These are phyloP conservation scores for Phaffomyces thermotolerans DNA, from an alignment of 805 yeast genomes.

Conservation along the genomic window DNA sequence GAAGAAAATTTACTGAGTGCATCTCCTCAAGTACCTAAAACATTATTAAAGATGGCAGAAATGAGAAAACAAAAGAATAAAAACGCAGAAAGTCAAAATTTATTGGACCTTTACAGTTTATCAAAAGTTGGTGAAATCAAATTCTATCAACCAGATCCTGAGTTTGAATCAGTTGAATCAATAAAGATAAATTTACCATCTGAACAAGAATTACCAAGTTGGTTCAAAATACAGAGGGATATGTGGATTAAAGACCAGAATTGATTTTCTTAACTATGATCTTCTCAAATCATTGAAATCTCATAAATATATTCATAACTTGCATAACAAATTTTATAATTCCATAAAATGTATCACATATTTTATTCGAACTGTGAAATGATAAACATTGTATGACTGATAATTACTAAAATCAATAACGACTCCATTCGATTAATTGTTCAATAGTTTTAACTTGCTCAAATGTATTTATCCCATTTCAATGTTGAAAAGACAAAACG, in stretches of 20 bases:
- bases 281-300: too few species aligned
- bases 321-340: too few species aligned
- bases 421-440: too few species aligned
- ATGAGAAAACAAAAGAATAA: slow-evolving; percentile 27
- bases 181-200: slow-evolving; percentile 38
- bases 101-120: slow-evolving; percentile 4
- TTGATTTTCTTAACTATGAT: neutral
- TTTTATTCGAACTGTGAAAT: neutral
- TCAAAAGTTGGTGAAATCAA: slow-evolving; percentile 7
- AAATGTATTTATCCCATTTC: too few species aligned
- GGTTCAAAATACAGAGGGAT: slow-evolving; percentile 64
- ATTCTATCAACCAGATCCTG: slow-evolving; percentile 16
- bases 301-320: too few species aligned
- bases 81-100: slow-evolving; percentile 2
- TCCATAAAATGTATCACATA: too few species aligned
- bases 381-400: too few species aligned
- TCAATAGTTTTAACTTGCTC: too few species aligned
- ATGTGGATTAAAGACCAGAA: slow-evolving; percentile 47
- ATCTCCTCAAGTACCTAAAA: slow-evolving; percentile 65
- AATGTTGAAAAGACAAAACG: too few species aligned
- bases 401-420: too few species aligned
- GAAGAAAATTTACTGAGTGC: slow-evolving; percentile 35
- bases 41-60: slow-evolving; percentile 48
- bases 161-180: slow-evolving; percentile 13
- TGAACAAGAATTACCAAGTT: slow-evolving; percentile 57